Evolutionary conservation across 108 stramenopile species (phyloP).

Genomic region (Nitzschia sp.): DNA sequence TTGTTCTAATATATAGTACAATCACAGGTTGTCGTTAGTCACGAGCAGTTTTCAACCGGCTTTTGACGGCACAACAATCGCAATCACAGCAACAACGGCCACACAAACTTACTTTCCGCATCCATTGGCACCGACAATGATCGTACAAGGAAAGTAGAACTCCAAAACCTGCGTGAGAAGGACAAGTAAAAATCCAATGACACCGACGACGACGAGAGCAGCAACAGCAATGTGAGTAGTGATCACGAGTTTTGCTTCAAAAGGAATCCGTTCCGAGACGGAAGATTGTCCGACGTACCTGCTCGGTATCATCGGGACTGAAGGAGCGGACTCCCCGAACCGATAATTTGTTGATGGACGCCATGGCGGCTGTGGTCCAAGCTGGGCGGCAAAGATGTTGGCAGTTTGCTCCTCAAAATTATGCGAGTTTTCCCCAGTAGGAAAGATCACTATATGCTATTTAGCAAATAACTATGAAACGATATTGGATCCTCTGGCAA

Average conservation of each 20-base stretch:
- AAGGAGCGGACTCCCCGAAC: conserved; percentile 97
- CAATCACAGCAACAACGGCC: neutral
- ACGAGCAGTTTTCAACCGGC: neutral
- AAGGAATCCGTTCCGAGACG: neutral
- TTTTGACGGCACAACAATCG: neutral
- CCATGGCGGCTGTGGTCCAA: conserved; percentile 66
- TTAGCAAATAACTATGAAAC: no score
- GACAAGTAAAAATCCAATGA: neutral
- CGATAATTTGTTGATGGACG: conserved; percentile 93
- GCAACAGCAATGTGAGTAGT: neutral
- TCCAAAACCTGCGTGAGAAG: conserved; percentile 62
- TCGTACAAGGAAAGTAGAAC: conserved; percentile 97
- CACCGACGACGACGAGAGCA: neutral
- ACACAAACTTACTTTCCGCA: conserved; percentile 62
- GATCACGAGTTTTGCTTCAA: neutral
- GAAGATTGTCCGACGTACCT: conserved; percentile 39
- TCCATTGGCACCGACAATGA: conserved; percentile 95
- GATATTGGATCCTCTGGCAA: no score
- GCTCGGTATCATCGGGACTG: conserved; percentile 94
- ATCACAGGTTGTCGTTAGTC: no score
- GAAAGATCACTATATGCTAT: no score
- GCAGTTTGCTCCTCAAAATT: no score
- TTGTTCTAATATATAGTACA: conserved; percentile 80
- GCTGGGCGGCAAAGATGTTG: no score
- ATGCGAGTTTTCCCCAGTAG: no score